These are phyloP conservation scores for Suzukiozyma palmioleophila DNA, from an alignment of 1,139 yeast species.

Conservation along the genomic window DNA sequence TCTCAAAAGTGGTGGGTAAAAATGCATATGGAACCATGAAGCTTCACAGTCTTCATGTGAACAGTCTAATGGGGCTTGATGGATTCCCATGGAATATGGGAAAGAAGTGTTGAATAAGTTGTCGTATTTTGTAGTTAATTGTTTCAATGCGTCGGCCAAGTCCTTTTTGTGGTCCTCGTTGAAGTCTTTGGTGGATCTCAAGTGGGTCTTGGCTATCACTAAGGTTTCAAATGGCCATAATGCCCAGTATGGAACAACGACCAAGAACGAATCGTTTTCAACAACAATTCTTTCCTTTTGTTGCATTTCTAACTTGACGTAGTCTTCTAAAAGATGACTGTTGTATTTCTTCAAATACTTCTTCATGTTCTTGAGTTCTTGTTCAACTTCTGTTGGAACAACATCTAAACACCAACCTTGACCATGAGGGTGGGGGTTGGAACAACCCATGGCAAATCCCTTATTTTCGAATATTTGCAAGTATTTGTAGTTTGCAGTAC, in stretches of 20 bases:
- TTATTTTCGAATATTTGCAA: constrained; percentile 75
- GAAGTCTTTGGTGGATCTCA: constrained; percentile 50
- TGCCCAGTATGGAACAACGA: constrained; percentile 82
- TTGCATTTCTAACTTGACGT: constrained; percentile 53
- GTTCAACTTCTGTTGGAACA: constrained; percentile 65
- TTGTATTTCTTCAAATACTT: constrained; percentile 43
- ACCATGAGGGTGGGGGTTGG: constrained; percentile 78
- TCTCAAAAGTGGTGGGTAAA: constrained; percentile 73
- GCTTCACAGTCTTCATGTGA: constrained; percentile 33
- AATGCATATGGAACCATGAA: constrained; percentile 74
- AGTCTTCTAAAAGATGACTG: constrained; percentile 57
- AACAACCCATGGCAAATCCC: constrained; percentile 80
- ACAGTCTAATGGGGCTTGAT: constrained; percentile 59
- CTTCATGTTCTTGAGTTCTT: constrained; percentile 50
- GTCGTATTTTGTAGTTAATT: constrained; percentile 63
- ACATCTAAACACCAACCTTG: constrained; percentile 75
- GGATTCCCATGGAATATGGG: constrained; percentile 81
- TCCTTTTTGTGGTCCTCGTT: constrained; percentile 47
- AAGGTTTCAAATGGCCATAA: constrained; percentile 78
- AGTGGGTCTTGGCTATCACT: constrained; percentile 52
- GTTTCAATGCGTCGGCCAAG: constrained; percentile 52
- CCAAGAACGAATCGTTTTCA: constrained; percentile 60
- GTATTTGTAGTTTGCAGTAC: constrained; percentile 49
- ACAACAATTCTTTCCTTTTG: constrained; percentile 52
- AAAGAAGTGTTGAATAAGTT: constrained; percentile 65